These are phyloP conservation scores for Hyaloscypha hepaticicola DNA, from an alignment of 495 filamentous ascomycete genomes.

Conservation along the genomic window DNA sequence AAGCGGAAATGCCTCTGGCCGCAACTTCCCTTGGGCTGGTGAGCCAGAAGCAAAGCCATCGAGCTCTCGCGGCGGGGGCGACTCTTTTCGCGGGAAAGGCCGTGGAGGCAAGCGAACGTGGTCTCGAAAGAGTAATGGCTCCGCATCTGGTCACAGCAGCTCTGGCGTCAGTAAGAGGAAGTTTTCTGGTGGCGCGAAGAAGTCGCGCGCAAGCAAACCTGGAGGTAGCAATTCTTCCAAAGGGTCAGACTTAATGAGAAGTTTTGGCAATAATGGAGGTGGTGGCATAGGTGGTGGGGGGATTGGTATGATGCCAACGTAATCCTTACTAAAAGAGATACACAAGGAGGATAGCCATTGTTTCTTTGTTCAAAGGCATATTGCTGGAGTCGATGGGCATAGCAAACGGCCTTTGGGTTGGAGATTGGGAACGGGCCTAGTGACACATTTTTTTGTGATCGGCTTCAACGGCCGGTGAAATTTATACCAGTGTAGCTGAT, in stretches of 20 bases:
- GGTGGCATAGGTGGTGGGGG: conserved; percentile 15
- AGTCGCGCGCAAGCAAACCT: neutral
- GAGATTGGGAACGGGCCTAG: neutral
- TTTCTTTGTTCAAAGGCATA: neutral
- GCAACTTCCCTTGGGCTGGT: neutral
- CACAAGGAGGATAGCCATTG: neutral
- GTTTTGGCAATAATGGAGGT: conserved; percentile 13
- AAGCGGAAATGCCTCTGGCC: neutral
- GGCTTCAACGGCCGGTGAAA: neutral
- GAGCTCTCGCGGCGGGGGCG: neutral
- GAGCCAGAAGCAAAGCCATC: neutral
- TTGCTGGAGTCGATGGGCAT: neutral
- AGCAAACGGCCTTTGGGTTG: neutral
- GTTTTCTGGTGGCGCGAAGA: conserved; percentile 17
- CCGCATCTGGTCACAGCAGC: conserved; percentile 11
- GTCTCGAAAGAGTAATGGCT: conserved; percentile 10
- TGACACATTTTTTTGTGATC: neutral
- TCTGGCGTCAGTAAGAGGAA: conserved; percentile 10
- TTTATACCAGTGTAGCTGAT: neutral
- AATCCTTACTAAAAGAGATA: neutral
- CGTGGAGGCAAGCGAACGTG: neutral
- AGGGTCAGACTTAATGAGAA: neutral
- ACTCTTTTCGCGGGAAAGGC: conserved; percentile 1
- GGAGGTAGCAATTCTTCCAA: conserved; percentile 2
- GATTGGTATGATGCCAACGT: conserved; percentile 28